These are phyloP conservation scores for Neurospora tetraspora DNA, from an alignment of 495 filamentous ascomycete genomes.

Conservation along the genomic window DNA sequence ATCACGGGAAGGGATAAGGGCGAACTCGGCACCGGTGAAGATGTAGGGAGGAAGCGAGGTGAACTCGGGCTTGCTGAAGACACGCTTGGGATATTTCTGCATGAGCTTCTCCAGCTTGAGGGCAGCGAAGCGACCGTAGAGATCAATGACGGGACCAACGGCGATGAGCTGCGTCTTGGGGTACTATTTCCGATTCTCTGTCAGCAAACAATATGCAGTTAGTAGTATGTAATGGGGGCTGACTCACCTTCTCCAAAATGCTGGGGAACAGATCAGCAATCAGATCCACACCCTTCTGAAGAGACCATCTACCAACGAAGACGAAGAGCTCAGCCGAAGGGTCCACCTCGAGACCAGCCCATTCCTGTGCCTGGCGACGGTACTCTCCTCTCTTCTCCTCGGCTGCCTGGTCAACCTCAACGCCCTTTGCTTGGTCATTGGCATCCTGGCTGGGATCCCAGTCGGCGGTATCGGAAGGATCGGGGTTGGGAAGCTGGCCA, in stretches of 20 bases:
- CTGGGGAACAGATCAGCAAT: constrained; percentile 69
- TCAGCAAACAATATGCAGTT: neutral
- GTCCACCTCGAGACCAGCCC: constrained; percentile 58
- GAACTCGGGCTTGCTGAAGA: constrained; percentile 70
- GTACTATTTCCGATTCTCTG: constrained; percentile 15
- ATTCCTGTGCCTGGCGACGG: constrained; percentile 63
- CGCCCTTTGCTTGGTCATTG: constrained; percentile 37
- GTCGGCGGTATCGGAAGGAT: constrained; percentile 62
- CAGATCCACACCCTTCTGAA: constrained; percentile 70
- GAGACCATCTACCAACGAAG: constrained; percentile 71
- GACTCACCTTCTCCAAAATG: constrained; percentile 46
- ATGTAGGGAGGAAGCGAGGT: constrained; percentile 64
- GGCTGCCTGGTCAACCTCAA: constrained; percentile 46
- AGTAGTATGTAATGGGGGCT: neutral
- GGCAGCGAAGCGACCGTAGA: constrained; percentile 70
- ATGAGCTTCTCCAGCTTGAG: constrained; percentile 63
- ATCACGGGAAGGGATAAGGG: constrained; percentile 68
- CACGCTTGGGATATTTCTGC: constrained; percentile 64
- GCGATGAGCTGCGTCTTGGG: constrained; percentile 60
- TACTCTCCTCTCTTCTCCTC: constrained; percentile 49
- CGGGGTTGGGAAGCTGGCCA: constrained; percentile 63
- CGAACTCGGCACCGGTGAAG: constrained; percentile 72
- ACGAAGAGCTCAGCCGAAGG: constrained; percentile 64
- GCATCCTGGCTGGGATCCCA: constrained; percentile 44
- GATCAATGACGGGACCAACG: constrained; percentile 65